A percentile compares a stretch with the other conserved stretches of the same genome.
Evolutionary conservation across 352 stramenopile species (phyloP).

Genomic region (Bremia lactucae): DNA sequence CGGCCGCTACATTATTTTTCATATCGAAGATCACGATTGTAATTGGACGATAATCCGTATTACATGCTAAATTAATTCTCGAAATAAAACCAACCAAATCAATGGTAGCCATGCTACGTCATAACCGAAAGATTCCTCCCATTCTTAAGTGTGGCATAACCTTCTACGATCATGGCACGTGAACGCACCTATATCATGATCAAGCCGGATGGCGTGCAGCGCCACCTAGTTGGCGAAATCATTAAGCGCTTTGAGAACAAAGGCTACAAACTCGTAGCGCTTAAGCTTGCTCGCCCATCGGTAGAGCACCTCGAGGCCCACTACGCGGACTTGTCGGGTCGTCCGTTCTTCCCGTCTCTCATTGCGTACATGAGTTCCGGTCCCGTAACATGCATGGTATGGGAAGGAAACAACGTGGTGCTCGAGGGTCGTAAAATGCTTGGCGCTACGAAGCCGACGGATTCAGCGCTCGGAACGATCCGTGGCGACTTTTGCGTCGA

Average conservation of each 20-base stretch:
- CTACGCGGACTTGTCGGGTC: conserved; percentile 88
- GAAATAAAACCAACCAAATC: too few relatives aligned
- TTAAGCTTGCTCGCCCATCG: conserved; percentile 91
- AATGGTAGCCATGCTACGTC: conserved; percentile 8
- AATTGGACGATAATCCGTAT: too few relatives aligned
- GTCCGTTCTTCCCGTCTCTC: conserved; percentile 88
- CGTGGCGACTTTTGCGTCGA: conserved; percentile 90
- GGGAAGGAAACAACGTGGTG: conserved; percentile 90
- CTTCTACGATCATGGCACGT: conserved; percentile 83
- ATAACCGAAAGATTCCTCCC: conserved; percentile 20
- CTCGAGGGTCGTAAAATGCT: conserved; percentile 92
- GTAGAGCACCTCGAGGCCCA: conserved; percentile 87
- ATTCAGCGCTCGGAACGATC: conserved; percentile 88
- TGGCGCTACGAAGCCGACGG: conserved; percentile 89
- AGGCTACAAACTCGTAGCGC: conserved; percentile 90
- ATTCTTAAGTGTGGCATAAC: conserved; percentile 15
- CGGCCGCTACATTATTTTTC: background rate
- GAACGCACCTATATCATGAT: conserved; percentile 93
- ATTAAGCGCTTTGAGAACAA: conserved; percentile 94
- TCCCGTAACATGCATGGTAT: conserved; percentile 93
- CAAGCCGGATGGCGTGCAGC: conserved; percentile 92
- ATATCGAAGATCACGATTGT: too few relatives aligned
- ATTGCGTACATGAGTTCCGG: conserved; percentile 89
- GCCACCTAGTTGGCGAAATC: conserved; percentile 89
- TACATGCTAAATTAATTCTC: too few relatives aligned